A percentile compares a stretch with the other conserved stretches of the same genome.
Evolutionary conservation across 208 protist species (phyloP).

Genomic region (Leishmania tropica): DNA sequence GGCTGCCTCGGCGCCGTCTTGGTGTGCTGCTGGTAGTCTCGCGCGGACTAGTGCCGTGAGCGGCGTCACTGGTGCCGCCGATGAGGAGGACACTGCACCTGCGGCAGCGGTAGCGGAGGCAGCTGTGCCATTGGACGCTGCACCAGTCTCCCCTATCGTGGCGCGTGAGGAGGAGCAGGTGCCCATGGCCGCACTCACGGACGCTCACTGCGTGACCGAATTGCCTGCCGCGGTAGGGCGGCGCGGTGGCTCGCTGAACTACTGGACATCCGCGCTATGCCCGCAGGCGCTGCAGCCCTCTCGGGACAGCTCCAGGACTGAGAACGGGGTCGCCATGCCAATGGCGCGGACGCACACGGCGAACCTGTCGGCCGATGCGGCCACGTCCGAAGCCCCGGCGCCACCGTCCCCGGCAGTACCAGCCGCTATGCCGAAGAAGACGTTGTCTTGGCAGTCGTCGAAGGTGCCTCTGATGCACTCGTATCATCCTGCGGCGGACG

Average conservation of each 20-base stretch:
- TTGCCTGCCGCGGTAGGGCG: not conserved
- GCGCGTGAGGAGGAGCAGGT: too few species aligned
- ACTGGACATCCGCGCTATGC: constrained; percentile 22
- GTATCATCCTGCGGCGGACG: constrained; percentile 8
- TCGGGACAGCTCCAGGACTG: not conserved
- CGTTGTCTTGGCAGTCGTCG: not conserved
- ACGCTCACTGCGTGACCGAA: not conserved
- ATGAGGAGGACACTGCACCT: not conserved
- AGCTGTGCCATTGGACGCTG: not conserved
- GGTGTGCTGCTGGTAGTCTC: constrained; percentile 2
- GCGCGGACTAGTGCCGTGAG: not conserved
- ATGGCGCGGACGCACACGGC: not conserved
- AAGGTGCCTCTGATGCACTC: constrained; percentile 35
- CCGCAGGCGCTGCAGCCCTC: not conserved
- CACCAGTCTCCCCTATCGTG: not conserved
- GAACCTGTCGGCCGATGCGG: not conserved
- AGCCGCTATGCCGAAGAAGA: not conserved
- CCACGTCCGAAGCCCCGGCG: not conserved
- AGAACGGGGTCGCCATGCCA: not conserved
- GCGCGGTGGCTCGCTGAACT: constrained; percentile 9
- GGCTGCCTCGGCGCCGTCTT: not conserved
- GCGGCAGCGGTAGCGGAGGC: not conserved
- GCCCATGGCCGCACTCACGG: not conserved
- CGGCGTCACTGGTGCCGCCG: too few species aligned
- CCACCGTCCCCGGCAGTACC: not conserved